phyloP scores from a whole-genome alignment of 257 asterid species.

The Nicotiana obtusifolia region DNA sequence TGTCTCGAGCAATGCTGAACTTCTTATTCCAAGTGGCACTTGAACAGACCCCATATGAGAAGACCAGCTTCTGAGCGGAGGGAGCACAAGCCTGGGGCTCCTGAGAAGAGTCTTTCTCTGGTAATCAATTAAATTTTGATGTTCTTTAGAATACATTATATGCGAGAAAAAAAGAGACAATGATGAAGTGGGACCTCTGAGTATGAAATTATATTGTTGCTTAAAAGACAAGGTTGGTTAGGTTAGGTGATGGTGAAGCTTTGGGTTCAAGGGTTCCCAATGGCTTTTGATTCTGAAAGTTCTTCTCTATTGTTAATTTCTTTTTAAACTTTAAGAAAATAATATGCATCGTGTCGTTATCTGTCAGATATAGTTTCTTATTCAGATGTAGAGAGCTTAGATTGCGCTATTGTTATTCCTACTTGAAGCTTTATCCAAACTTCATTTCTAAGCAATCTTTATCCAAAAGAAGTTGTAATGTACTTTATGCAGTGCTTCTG shows the following conservation, averaged over 20 bases:
- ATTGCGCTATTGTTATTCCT: conserved; percentile 13
- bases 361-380: conserved; percentile 16
- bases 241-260: conserved; percentile 69
- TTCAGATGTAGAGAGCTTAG: neutral
- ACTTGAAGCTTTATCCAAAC: conserved; percentile 35
- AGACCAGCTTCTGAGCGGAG: conserved; percentile 12
- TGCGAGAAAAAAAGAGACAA: conserved; percentile 29
- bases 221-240: conserved; percentile 72
- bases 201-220: conserved; percentile 66
- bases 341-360: conserved; percentile 19
- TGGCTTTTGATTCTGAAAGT: conserved; percentile 32
- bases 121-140: conserved; percentile 22
- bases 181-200: conserved; percentile 43
- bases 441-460: conserved; percentile 69
- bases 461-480: neutral
- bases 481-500: neutral
- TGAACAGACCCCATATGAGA: conserved; percentile 61
- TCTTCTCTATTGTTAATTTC: conserved; percentile 20
- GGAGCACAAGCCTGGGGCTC: conserved; percentile 8
- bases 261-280: conserved; percentile 55
- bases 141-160: conserved; percentile 28
- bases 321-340: conserved; percentile 9
- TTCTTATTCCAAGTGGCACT: conserved; percentile 39
- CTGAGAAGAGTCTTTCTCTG: conserved; percentile 5
- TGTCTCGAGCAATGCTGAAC: conserved; percentile 66